Conservation (phyloP, 495 filamentous ascomycete genomes). For the Xylaria grammica region DNA sequence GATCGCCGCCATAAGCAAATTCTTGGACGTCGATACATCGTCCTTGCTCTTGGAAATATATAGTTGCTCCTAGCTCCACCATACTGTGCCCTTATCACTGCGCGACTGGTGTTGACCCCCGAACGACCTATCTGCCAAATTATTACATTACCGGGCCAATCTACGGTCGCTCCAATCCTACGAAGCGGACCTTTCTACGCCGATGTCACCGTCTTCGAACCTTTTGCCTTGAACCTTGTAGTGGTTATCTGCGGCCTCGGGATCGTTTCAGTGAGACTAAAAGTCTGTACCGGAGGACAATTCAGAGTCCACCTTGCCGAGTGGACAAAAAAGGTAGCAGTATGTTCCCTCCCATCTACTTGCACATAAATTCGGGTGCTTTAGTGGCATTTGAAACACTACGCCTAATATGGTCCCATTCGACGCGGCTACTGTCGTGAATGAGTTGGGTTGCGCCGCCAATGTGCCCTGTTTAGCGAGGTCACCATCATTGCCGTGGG, state of each 20-base stretch:
- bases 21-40: neutral
- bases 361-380: neutral
- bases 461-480: conserved; percentile 8
- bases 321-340: conserved; percentile 24
- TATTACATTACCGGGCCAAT: conserved; percentile 8
- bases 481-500: conserved; percentile 1
- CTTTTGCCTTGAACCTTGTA: conserved; percentile 14
- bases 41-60: conserved; percentile 2
- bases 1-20: neutral
- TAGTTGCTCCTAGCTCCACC: conserved; percentile 9
- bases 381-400: conserved; percentile 17
- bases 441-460: conserved; percentile 19
- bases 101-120: neutral
- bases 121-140: neutral
- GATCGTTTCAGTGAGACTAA: neutral
- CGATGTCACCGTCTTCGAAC: conserved; percentile 20
- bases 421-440: conserved; percentile 9
- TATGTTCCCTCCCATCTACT: conserved; percentile 16
- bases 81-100: conserved; percentile 6
- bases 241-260: neutral
- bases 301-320: conserved; percentile 6
- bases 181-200: conserved; percentile 9
- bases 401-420: neutral
- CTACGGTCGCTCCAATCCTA: conserved; percentile 9
- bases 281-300: conserved; percentile 1